Conservation (phyloP, 2,329 filamentous ascomycete species). For the Monosporascus sp. region DNA sequence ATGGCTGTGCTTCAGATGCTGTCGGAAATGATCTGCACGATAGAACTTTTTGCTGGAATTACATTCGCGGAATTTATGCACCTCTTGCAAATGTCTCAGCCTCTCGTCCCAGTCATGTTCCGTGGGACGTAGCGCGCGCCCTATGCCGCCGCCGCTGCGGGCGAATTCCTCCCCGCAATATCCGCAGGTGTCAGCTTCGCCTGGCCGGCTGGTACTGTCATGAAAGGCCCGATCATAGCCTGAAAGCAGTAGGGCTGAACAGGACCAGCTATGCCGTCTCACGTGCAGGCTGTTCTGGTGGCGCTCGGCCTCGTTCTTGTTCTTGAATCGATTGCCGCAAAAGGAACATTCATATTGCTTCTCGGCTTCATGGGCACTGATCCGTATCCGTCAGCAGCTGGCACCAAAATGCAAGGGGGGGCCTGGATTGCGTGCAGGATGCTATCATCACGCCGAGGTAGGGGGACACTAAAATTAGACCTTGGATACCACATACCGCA, state of each 20-base stretch:
- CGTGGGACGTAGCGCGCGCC: slow-evolving; percentile 49
- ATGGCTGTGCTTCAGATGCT: slow-evolving; percentile 97
- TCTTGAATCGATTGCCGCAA: slow-evolving; percentile 95
- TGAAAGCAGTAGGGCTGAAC: slow-evolving; percentile 65
- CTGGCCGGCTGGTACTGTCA: slow-evolving; percentile 62
- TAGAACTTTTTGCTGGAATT: slow-evolving; percentile 99
- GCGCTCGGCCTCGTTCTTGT: slow-evolving; percentile 95
- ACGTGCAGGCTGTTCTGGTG: slow-evolving; percentile 95
- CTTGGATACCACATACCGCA: slow-evolving; percentile 58
- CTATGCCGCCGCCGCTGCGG: slow-evolving; percentile 40
- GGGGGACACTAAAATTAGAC: not conserved
- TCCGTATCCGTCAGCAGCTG: slow-evolving; percentile 9
- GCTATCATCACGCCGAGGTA: not conserved
- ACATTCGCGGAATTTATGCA: slow-evolving; percentile 97
- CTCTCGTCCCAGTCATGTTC: slow-evolving; percentile 85
- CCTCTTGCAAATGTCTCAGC: slow-evolving; percentile 78
- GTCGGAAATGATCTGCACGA: slow-evolving; percentile 93
- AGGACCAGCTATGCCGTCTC: slow-evolving; percentile 93
- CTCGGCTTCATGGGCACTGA: slow-evolving; percentile 81
- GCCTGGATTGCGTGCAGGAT: not conserved
- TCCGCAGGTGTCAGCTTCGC: slow-evolving; percentile 75
- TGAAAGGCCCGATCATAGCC: slow-evolving; percentile 81
- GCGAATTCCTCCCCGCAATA: slow-evolving; percentile 92
- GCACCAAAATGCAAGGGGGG: not conserved
- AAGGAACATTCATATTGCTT: slow-evolving; percentile 94